Evolutionary conservation across 192 early-diverging fungal genomes (phyloP), one percentile per base, ranked within the genome.

Genomic region (Nowakowskiella sp.): DNA sequence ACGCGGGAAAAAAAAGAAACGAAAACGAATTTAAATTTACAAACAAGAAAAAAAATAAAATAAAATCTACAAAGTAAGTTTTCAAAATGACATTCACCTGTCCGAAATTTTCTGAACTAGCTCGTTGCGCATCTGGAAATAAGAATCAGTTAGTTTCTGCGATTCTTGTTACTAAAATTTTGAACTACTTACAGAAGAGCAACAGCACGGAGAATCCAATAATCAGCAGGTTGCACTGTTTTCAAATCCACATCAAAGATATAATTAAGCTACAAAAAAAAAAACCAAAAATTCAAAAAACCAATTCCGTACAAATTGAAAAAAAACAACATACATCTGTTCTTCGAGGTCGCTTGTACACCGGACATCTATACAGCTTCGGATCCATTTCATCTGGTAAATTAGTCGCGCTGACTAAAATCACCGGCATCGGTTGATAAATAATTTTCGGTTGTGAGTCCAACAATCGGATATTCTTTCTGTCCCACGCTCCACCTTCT

Each of bases 221-320:
- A 82, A 29, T 82, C 80, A 39, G 80, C 74, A 42, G 53, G 61
- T 64, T 73, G 69, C 10, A 58, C 56, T 24, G 79, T 81, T 57
- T 81, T 82, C n/a, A 82, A 54, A 23, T 82, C 80, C 22, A 82
- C 60, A 39, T 77, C 73, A 55, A 82, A 82, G 30, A 82, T 74
- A 60, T 82, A 82, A 47, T 82, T 82, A 42, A 65, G 45, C 24
- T 58, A 31, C 3, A 59, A 34, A 25, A 29, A 27, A 46, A 45
- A 34, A 3, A 47, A 30, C 24, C 56, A 46, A 36, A n/a, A n/a
- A n/a, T n/a, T n/a, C n/a, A n/a, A n/a, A n/a, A n/a, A n/a, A n/a
- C n/a, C n/a, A n/a, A 2, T 25, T 2, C 3, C 25, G 60, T 19
- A 27, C 16, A 2, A 57, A 21, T n/a, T 3, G 13, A 19, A 27